Percentiles rank a stretch among this genome's conserved stretches.
These are phyloP conservation scores for Sordaria brevicollis DNA, from an alignment of 495 filamentous ascomycete species.

Conservation along the genomic window DNA sequence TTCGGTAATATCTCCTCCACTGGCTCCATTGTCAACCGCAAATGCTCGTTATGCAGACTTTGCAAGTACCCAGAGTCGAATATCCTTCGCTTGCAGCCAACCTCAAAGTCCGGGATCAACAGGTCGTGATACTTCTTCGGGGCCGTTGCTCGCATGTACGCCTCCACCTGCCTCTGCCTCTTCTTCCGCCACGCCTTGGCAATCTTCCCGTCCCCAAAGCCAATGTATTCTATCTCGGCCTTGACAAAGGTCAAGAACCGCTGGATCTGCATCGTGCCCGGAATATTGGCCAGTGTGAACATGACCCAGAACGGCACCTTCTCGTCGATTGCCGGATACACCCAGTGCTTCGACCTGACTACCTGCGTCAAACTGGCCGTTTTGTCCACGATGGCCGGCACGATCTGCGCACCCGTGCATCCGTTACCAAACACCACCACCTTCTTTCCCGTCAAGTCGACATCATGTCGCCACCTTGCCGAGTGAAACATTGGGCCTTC, in stretches of 20 bases:
- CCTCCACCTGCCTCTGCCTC: constrained; percentile 7
- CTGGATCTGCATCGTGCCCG: constrained; percentile 13
- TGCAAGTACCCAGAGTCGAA: constrained; percentile 28
- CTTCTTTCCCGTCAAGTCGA: constrained; percentile 39
- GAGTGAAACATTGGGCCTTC: constrained; percentile 48
- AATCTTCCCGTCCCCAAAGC: constrained; percentile 9
- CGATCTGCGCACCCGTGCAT: constrained; percentile 41
- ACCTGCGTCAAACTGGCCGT: constrained; percentile 25
- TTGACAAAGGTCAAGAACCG: constrained; percentile 18
- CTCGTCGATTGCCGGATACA: constrained; percentile 26
- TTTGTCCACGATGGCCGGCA: constrained; percentile 22
- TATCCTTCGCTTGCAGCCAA: constrained; percentile 35
- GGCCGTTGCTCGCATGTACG: constrained; percentile 27
- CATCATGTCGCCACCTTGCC: constrained; percentile 41
- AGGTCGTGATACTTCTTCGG: constrained; percentile 32
- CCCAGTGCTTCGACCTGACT: constrained; percentile 22
- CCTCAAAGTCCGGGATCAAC: constrained; percentile 31
- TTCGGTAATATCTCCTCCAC: constrained; percentile 25
- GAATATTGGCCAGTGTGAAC: not conserved
- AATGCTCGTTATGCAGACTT: constrained; percentile 20
- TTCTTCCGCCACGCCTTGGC: constrained; percentile 4
- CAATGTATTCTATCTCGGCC: constrained; percentile 14
- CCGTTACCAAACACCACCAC: constrained; percentile 54
- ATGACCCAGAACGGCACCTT: constrained; percentile 12
- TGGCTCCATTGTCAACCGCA: constrained; percentile 24